Conservation (phyloP, 2,329 filamentous ascomycete genomes). For the Anthostomella pinea region DNA sequence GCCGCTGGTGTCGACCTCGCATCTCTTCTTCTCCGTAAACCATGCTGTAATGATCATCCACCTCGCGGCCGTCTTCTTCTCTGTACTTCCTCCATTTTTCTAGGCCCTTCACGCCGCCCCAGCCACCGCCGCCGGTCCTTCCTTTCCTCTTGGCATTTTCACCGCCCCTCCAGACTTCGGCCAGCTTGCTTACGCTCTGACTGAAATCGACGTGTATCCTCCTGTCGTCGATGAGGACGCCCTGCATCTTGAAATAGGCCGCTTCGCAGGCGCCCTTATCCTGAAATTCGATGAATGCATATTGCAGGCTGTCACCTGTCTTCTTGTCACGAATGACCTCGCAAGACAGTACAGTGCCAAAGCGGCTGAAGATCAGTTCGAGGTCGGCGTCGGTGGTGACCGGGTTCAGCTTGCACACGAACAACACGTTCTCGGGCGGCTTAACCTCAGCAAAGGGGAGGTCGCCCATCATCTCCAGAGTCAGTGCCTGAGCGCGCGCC, state of each 20-base stretch:
- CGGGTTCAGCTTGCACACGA: slow-evolving; percentile 97
- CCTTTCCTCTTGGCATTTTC: slow-evolving; percentile 75
- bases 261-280: slow-evolving; percentile 90
- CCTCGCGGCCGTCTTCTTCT: slow-evolving; percentile 51
- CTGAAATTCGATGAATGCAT: slow-evolving; percentile 96
- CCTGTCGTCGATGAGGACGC: slow-evolving; percentile 92
- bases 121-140: slow-evolving; percentile 62
- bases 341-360: slow-evolving; percentile 91
- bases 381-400: slow-evolving; percentile 94
- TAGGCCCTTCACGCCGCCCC: slow-evolving; percentile 82
- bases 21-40: slow-evolving; percentile 75
- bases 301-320: slow-evolving; percentile 92
- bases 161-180: slow-evolving; percentile 82
- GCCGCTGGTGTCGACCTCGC: slow-evolving; percentile 46
- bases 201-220: slow-evolving; percentile 98
- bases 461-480: slow-evolving; percentile 96
- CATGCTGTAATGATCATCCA: slow-evolving; percentile 64
- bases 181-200: slow-evolving; percentile 85
- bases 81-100: slow-evolving; percentile 92
- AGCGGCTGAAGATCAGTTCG: slow-evolving; percentile 93
- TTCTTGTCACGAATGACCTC: slow-evolving; percentile 94
- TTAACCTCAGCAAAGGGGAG: slow-evolving; percentile 96
- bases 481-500: slow-evolving; percentile 88
- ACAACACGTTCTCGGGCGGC: slow-evolving; percentile 93
- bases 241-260: slow-evolving; percentile 99